Conservation (phyloP, 2,329 filamentous ascomycete genomes). For the Sphaerulina populicola region DNA sequence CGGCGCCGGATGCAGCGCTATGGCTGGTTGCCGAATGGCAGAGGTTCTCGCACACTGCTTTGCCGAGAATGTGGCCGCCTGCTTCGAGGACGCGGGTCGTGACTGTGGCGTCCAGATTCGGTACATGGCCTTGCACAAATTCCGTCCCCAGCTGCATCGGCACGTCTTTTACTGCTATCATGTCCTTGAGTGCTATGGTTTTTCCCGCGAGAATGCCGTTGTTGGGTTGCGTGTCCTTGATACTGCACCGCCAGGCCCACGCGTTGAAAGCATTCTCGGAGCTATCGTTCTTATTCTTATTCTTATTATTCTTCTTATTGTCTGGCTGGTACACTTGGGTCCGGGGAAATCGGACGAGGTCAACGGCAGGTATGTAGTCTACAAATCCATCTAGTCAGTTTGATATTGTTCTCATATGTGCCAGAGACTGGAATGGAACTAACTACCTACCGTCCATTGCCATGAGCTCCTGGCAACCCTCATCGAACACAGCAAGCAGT, state of each 20-base stretch:
- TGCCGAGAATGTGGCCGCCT: constrained; percentile 40
- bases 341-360: not conserved
- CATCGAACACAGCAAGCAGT: constrained; percentile 36
- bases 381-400: not conserved
- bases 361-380: not conserved
- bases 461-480: constrained; percentile 35
- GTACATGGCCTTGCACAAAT: constrained; percentile 34
- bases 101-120: constrained; percentile 41
- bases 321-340: not conserved
- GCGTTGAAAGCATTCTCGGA: constrained; percentile 35
- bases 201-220: constrained; percentile 34
- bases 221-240: constrained; percentile 28
- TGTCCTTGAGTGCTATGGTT: constrained; percentile 42
- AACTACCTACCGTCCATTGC: constrained; percentile 26
- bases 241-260: constrained; percentile 39
- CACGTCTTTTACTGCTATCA: constrained; percentile 40
- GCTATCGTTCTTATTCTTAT: no score
- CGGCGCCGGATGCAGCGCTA: constrained; percentile 28
- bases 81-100: constrained; percentile 38
- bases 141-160: constrained; percentile 41
- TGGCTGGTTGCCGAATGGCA: constrained; percentile 22
- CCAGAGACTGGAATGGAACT: no score
- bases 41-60: constrained; percentile 45
- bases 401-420: no score
- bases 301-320: not conserved